These are phyloP conservation scores for Stentor coeruleus DNA, from an alignment of 73 alveolate species.

Conservation along the genomic window DNA sequence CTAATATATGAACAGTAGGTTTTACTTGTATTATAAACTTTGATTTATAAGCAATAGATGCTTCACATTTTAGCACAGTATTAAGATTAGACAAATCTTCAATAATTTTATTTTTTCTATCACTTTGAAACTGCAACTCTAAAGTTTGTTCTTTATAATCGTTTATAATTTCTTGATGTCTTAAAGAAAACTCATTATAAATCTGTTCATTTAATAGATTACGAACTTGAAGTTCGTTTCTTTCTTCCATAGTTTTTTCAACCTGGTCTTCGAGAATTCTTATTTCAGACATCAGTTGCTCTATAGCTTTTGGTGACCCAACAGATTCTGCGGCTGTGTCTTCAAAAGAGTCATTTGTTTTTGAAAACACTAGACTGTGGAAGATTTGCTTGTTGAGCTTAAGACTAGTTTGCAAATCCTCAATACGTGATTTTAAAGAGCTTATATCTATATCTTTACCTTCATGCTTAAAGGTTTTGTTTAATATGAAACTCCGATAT, in stretches of 20 bases:
- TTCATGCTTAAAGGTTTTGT: too few relatives aligned
- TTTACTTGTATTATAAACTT: background rate
- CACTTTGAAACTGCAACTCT: background rate
- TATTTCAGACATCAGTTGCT: background rate
- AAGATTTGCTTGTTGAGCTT: background rate
- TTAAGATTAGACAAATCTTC: background rate
- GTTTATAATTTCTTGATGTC: background rate
- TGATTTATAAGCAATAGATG: background rate
- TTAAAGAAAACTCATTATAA: background rate
- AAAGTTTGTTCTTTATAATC: background rate
- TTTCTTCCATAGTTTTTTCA: background rate
- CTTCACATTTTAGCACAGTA: background rate
- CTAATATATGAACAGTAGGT: background rate
- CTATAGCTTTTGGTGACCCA: background rate
- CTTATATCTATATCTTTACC: too few relatives aligned
- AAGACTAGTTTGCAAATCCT: background rate
- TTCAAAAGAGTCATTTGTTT: background rate
- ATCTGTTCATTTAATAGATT: background rate
- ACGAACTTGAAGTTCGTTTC: background rate
- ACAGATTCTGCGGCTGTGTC: background rate
- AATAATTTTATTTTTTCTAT: background rate
- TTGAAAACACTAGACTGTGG: background rate
- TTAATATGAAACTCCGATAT: too few relatives aligned
- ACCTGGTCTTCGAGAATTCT: background rate
- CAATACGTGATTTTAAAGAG: background rate